Evolutionary conservation across 73 alveolate species (phyloP), one percentile per base, ranked within the genome.

Genomic region (Tetrahymena borealis): DNA sequence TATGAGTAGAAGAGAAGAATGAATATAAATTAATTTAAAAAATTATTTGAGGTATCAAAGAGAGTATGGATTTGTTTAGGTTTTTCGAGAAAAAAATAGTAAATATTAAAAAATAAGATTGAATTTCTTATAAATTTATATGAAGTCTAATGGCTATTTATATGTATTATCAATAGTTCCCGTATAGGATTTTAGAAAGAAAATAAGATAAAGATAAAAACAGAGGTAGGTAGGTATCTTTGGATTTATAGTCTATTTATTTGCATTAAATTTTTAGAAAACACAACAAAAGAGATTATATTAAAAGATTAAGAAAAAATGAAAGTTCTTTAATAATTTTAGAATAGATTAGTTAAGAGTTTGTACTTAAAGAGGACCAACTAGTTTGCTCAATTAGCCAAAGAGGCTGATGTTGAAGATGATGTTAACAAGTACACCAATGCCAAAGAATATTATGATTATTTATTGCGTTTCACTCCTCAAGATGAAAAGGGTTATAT

Each of bases 391-490:
- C 28, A 60, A 60, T 60, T 60, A 60, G 85, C 85, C 1, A 60
- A 60, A 60, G 85, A 60, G 28, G 85, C 85, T 15, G 85, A 60
- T 60, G 5, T 15, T 2, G 85, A 60, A 18, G 85, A 60, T 60
- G 85, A 60, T 60, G 28, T 60, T 60, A 60, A 60, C 85, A 60
- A 60, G 85, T 60, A 60, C 85, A 60, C 85, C 28, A 60, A 60
- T 60, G 85, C 85, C 10, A 60, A 60, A 35, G 85, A 60, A 60
- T 60, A 60, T 60, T 60, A 60, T 60, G 85, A 60, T 60, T 60
- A 60, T 60, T 60, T 60, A 60, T 60, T 60, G 85, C 85, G 85
- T 60, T 60, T 60, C 85, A 60, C 85, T n/a, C 85, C 85, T 20
- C 85, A 60, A 60, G 85, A 60, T 60, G 85, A 60, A 60, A 60